A percentile compares a stretch with the other conserved stretches of the same genome.
Evolutionary conservation across 1,284 basidiomycete genomes (phyloP).

Genomic region (Waitea zeae): DNA sequence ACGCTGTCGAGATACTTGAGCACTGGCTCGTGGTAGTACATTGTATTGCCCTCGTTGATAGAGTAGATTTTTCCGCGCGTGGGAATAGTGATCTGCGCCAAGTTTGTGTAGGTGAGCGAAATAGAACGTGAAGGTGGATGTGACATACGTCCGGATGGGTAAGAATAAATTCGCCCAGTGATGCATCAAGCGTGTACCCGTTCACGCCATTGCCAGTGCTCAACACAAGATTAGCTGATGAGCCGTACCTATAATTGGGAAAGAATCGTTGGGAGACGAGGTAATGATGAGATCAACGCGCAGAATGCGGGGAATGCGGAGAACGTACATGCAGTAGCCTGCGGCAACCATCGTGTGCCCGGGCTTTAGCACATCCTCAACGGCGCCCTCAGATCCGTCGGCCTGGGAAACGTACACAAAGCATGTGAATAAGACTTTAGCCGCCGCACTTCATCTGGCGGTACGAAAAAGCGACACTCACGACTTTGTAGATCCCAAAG

Average conservation of each 20-base stretch:
- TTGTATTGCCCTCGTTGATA: constrained; percentile 96
- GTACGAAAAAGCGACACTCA: constrained; percentile 18
- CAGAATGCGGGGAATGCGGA: constrained; percentile 4
- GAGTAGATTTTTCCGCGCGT: constrained; percentile 97
- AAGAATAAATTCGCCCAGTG: constrained; percentile 96
- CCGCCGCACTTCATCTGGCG: background rate
- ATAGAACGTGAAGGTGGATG: constrained; percentile 1
- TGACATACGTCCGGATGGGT: constrained; percentile 82
- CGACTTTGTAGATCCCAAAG: constrained; percentile 93
- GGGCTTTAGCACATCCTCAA: constrained; percentile 84
- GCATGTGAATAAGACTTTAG: background rate
- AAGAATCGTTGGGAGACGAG: constrained; percentile 5
- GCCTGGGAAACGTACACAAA: constrained; percentile 29
- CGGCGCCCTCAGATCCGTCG: constrained; percentile 57
- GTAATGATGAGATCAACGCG: constrained; percentile 6
- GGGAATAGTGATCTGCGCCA: constrained; percentile 82
- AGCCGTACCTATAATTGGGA: constrained; percentile 67
- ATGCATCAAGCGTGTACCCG: constrained; percentile 93
- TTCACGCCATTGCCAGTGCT: constrained; percentile 94
- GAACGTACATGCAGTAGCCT: constrained; percentile 79
- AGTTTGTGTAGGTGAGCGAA: constrained; percentile 4
- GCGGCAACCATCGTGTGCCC: constrained; percentile 97
- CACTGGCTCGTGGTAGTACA: constrained; percentile 85
- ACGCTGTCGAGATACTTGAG: constrained; percentile 85
- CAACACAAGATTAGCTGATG: constrained; percentile 93